phyloP scores from a whole-genome alignment of 1,139 yeast species.

The Geotrichum candidum region DNA sequence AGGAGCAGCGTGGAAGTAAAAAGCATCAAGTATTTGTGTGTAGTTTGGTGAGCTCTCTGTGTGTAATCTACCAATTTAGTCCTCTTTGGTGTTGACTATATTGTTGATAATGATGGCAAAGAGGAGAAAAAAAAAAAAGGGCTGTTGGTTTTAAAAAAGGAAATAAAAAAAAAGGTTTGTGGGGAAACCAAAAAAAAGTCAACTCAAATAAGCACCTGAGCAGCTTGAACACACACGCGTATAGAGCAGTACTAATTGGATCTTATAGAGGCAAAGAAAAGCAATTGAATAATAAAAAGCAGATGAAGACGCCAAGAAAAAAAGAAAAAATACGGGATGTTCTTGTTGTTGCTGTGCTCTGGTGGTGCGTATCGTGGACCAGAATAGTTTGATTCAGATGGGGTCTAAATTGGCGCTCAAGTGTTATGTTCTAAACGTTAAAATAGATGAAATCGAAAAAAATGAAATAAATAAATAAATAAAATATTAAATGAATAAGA shows the following conservation, averaged over 20 bases:
- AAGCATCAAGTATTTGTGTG: slow-evolving; percentile 22
- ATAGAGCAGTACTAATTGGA: too few relatives aligned
- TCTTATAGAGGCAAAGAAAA: not conserved
- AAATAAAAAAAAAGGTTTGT: not conserved
- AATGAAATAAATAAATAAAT: too few relatives aligned
- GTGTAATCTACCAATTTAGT: too few relatives aligned
- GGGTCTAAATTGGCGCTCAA: too few relatives aligned
- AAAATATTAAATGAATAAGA: too few relatives aligned
- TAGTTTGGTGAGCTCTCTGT: not conserved
- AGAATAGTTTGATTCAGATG: too few relatives aligned
- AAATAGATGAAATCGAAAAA: too few relatives aligned
- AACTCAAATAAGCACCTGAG: not conserved
- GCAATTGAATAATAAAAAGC: not conserved
- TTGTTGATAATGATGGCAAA: not conserved
- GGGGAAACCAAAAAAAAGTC: not conserved
- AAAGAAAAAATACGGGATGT: too few relatives aligned
- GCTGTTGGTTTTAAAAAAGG: not conserved
- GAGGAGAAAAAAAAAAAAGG: not conserved
- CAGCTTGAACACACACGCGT: not conserved
- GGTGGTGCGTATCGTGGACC: too few relatives aligned
- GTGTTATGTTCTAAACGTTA: too few relatives aligned
- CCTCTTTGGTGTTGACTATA: not conserved
- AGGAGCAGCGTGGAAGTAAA: slow-evolving; percentile 27
- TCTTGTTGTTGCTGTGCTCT: too few relatives aligned
- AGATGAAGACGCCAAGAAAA: too few relatives aligned